A percentile compares a stretch with the other conserved stretches of the same genome.
Conservation (phyloP, 2,329 filamentous ascomycete species). For the Aspergillus sp. region DNA sequence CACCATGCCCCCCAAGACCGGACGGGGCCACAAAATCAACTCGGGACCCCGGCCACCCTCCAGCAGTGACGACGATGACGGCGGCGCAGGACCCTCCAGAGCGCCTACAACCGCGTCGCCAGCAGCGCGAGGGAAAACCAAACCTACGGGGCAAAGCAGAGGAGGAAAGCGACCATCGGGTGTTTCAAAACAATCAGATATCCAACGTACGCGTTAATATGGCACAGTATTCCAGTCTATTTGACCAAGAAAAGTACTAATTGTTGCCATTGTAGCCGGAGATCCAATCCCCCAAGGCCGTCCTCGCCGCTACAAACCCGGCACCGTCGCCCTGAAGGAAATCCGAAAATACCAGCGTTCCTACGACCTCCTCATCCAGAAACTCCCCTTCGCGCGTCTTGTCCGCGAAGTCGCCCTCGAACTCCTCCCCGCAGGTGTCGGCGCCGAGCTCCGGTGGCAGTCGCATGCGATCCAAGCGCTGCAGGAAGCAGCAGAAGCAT, state of each 20-base stretch:
- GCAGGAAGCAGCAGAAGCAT: slow-evolving; percentile 93
- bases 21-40: slow-evolving; percentile 10
- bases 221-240: no score
- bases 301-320: slow-evolving; percentile 59
- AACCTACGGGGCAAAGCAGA: slow-evolving; percentile 10
- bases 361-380: slow-evolving; percentile 73
- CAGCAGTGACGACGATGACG: not conserved
- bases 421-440: slow-evolving; percentile 49
- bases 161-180: slow-evolving; percentile 15
- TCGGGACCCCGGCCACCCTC: slow-evolving; percentile 5
- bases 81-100: slow-evolving; percentile 10
- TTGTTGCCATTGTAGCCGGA: slow-evolving; percentile 47
- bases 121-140: slow-evolving; percentile 9
- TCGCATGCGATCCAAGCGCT: slow-evolving; percentile 87
- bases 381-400: slow-evolving; percentile 43
- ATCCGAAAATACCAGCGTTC: slow-evolving; percentile 85
- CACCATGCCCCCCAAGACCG: slow-evolving; percentile 25
- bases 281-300: slow-evolving; percentile 61
- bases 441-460: slow-evolving; percentile 81
- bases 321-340: slow-evolving; percentile 81
- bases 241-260: not conserved
- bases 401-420: slow-evolving; percentile 48
- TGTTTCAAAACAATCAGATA: slow-evolving; percentile 20
- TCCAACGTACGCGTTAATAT: slow-evolving; percentile 27
- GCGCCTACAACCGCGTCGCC: slow-evolving; percentile 3